Evolutionary conservation across 495 filamentous ascomycete species (phyloP).

Genomic region (Xylaria bambusicola): DNA sequence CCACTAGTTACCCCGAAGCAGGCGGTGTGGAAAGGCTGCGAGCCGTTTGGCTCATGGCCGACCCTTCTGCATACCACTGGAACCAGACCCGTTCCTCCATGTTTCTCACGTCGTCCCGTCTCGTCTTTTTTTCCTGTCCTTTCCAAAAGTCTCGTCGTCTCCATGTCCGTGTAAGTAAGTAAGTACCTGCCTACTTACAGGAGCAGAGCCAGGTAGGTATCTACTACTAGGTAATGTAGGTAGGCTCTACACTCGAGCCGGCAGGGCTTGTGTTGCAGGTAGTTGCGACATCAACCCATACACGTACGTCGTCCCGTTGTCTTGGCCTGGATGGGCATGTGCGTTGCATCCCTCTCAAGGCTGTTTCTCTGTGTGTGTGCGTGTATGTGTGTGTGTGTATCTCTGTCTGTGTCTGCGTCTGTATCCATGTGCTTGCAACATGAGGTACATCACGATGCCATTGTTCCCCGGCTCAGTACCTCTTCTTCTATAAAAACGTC

Average conservation of each 20-base stretch:
- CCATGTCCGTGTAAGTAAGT: too few species aligned
- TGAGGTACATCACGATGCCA: slow-evolving; percentile 3
- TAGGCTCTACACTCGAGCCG: background rate
- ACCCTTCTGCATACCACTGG: slow-evolving; percentile 11
- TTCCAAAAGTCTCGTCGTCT: too few species aligned
- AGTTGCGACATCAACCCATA: slow-evolving; percentile 2
- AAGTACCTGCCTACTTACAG: too few species aligned
- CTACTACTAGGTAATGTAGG: background rate
- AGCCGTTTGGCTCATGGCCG: slow-evolving; percentile 21
- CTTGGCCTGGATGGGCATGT: too few species aligned
- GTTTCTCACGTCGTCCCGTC: slow-evolving; percentile 2
- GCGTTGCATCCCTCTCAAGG: too few species aligned
- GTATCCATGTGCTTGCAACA: background rate
- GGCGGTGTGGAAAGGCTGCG: slow-evolving; percentile 21
- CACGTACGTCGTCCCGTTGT: background rate
- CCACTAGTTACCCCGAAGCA: slow-evolving; percentile 9
- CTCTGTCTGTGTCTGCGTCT: background rate
- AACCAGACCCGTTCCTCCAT: slow-evolving; percentile 2
- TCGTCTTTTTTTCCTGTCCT: too few species aligned
- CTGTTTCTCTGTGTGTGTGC: background rate
- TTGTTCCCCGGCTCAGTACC: slow-evolving; percentile 6
- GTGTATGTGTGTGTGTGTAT: background rate
- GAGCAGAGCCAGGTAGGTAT: background rate
- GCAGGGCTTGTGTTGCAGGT: background rate
- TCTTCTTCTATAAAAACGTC: background rate